Conservation (phyloP, 305 asterid genomes). For the Fraxinus angustifolia region DNA sequence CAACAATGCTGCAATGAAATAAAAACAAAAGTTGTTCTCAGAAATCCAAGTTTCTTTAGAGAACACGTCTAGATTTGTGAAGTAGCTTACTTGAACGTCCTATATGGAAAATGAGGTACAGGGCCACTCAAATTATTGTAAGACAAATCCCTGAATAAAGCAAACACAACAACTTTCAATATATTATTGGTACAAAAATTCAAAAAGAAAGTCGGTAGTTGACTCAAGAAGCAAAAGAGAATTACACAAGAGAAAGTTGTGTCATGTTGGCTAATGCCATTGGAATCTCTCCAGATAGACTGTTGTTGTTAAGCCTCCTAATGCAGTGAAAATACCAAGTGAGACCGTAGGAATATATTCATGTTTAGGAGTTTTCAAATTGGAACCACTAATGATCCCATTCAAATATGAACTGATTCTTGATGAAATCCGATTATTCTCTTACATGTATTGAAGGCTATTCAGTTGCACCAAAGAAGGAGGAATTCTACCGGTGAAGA, state of each 20-base stretch:
- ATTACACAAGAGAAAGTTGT: slow-evolving; percentile 75
- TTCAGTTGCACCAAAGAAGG: slow-evolving; percentile 56
- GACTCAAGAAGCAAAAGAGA: slow-evolving; percentile 1
- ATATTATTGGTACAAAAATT: neutral
- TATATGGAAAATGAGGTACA: slow-evolving; percentile 67
- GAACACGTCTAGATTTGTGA: neutral
- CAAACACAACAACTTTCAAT: slow-evolving; percentile 19
- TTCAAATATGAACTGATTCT: neutral
- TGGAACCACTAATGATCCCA: neutral
- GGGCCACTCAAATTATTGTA: slow-evolving; percentile 92
- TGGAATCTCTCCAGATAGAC: slow-evolving; percentile 71
- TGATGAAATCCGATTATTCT: neutral
- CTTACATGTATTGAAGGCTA: slow-evolving; percentile 72
- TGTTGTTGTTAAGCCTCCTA: slow-evolving; percentile 93
- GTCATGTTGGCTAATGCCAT: slow-evolving; percentile 65
- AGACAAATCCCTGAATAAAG: slow-evolving; percentile 70
- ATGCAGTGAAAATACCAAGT: slow-evolving; percentile 17
- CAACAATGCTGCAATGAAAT: slow-evolving; percentile 53
- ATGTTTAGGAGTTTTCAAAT: neutral
- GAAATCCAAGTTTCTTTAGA: slow-evolving; percentile 13
- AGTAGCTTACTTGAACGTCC: slow-evolving; percentile 68
- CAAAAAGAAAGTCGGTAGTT: neutral
- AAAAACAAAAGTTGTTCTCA: slow-evolving; percentile 1
- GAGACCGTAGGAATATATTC: neutral
- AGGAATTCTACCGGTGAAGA: slow-evolving; percentile 65